These are phyloP conservation scores for Podila horticola DNA, from an alignment of 192 early-diverging fungal species.

Conservation along the genomic window DNA sequence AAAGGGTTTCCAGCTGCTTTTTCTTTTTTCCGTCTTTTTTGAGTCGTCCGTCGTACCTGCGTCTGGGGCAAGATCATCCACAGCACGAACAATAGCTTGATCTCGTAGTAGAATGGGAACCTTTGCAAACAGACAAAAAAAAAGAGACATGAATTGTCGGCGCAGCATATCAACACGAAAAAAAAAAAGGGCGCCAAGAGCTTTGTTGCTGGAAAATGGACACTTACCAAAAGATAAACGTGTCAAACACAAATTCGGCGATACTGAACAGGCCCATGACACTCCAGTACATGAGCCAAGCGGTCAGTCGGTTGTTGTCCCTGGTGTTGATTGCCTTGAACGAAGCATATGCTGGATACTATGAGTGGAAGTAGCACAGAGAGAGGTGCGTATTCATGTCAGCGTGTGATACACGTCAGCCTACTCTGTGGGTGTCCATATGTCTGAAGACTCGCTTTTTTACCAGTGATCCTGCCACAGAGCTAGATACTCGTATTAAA, in stretches of 20 bases:
- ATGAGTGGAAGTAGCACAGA: neutral
- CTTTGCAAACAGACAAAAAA: neutral
- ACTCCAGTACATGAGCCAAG: constrained; percentile 52
- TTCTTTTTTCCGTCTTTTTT: no score
- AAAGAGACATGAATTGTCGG: neutral
- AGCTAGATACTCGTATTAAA: constrained; percentile 3
- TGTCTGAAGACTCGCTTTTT: neutral
- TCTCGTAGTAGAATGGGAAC: constrained; percentile 50
- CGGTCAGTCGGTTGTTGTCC: constrained; percentile 30
- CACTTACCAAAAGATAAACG: constrained; percentile 40
- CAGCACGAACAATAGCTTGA: constrained; percentile 38
- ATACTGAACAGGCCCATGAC: constrained; percentile 46
- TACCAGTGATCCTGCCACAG: constrained; percentile 39
- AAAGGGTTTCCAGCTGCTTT: no score
- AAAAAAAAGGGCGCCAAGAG: no score
- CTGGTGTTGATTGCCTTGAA: constrained; percentile 43
- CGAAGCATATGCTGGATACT: constrained; percentile 52
- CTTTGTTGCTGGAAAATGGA: neutral
- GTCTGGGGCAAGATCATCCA: constrained; percentile 53
- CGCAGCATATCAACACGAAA: neutral
- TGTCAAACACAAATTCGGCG: constrained; percentile 42
- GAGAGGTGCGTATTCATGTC: no score
- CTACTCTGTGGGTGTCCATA: no score
- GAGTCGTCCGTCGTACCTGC: constrained; percentile 13
- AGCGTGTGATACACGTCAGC: no score